Percentiles rank a stretch among this genome's conserved stretches.
Conservation (phyloP, 1,139 yeast genomes). For the Candida freyschussii region DNA sequence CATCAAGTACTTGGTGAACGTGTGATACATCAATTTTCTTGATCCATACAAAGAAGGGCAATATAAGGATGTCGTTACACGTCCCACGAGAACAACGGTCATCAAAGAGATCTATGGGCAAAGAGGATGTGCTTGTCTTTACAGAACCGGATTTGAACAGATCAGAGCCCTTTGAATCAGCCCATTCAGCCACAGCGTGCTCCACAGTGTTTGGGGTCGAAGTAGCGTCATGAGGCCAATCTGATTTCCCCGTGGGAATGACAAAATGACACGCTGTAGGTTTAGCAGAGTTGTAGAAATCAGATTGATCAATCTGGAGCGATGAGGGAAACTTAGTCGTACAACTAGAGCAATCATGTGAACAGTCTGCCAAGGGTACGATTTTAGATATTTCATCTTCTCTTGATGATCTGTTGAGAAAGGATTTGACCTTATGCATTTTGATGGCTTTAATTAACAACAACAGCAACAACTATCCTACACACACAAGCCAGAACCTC, state of each 20-base stretch:
- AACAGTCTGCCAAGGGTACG: constrained; percentile 42
- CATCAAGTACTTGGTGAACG: constrained; percentile 42
- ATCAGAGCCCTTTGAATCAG: constrained; percentile 24
- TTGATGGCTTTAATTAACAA: too few relatives aligned
- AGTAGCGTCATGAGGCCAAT: constrained; percentile 79
- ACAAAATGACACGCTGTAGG: constrained; percentile 68
- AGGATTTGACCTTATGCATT: too few relatives aligned
- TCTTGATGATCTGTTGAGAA: too few relatives aligned
- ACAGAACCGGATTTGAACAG: constrained; percentile 30
- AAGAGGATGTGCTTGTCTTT: constrained; percentile 50
- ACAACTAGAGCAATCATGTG: constrained; percentile 48
- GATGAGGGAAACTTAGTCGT: constrained; percentile 50
- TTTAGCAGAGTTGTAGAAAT: constrained; percentile 68
- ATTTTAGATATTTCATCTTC: constrained; percentile 31
- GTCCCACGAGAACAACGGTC: constrained; percentile 38
- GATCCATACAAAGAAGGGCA: constrained; percentile 80
- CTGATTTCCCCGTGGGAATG: constrained; percentile 76
- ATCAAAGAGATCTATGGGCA: constrained; percentile 40
- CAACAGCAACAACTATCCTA: too few relatives aligned
- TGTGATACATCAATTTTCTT: constrained; percentile 43
- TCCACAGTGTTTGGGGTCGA: constrained; percentile 51
- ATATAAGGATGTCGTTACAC: constrained; percentile 54
- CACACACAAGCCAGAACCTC: too few relatives aligned
- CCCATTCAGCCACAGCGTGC: constrained; percentile 46
- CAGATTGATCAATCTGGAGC: constrained; percentile 47